Conservation (phyloP, 495 filamentous ascomycete genomes). For the Talaromyces ruber region DNA sequence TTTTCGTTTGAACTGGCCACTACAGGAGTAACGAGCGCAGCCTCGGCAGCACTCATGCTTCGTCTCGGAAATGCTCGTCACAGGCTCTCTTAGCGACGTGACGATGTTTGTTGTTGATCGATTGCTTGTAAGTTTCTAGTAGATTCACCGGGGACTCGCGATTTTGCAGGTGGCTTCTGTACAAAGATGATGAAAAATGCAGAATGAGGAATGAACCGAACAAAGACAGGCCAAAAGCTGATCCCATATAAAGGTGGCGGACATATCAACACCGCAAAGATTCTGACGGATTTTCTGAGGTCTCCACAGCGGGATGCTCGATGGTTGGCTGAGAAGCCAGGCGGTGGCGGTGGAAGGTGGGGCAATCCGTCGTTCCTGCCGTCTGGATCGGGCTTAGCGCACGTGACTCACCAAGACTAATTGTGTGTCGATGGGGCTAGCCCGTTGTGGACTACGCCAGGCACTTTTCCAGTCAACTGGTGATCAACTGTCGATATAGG, state of each 20-base stretch:
- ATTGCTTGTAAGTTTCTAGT: no score
- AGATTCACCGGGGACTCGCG: neutral
- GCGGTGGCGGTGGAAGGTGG: constrained; percentile 1
- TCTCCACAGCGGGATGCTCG: neutral
- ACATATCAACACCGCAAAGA: neutral
- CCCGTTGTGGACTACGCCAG: neutral
- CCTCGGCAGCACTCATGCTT: neutral
- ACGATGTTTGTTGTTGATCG: constrained; percentile 26
- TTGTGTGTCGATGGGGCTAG: neutral
- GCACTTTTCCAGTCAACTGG: no score
- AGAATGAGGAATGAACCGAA: neutral
- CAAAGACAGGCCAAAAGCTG: neutral
- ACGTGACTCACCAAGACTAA: constrained; percentile 1
- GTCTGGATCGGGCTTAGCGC: neutral
- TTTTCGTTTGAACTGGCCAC: neutral
- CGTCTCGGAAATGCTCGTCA: neutral
- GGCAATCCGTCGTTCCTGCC: neutral
- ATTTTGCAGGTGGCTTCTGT: neutral
- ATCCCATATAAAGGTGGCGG: neutral
- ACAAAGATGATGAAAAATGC: neutral
- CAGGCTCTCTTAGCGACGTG: neutral
- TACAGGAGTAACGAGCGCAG: neutral
- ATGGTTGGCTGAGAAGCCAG: neutral
- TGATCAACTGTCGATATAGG: no score
- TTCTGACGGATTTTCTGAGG: neutral